These are phyloP conservation scores for Podaxis sp. DNA, from an alignment of 768 basidiomycete species.

Conservation along the genomic window DNA sequence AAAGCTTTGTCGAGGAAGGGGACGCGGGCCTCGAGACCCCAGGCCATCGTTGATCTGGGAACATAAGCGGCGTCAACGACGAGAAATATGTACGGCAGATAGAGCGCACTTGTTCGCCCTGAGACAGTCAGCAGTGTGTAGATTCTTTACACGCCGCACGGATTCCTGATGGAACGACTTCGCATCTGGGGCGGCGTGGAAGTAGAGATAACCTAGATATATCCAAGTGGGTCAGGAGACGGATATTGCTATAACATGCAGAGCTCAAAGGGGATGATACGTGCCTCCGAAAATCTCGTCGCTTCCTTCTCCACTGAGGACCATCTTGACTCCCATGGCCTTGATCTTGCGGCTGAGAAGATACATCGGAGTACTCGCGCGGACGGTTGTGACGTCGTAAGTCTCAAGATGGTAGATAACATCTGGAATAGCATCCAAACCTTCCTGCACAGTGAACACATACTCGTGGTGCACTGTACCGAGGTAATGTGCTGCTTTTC, in stretches of 20 bases:
- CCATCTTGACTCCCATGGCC: conserved; percentile 99
- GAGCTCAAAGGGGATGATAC: neutral
- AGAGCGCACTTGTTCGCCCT: conserved; percentile 89
- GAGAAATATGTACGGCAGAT: neutral
- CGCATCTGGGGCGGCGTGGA: conserved; percentile 94
- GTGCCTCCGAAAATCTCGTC: conserved; percentile 96
- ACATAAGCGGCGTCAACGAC: conserved; percentile 1
- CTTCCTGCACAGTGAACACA: conserved; percentile 97
- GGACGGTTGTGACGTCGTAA: conserved; percentile 97
- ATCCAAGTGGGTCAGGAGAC: neutral
- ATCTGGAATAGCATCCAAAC: conserved; percentile 94
- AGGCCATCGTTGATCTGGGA: conserved; percentile 94
- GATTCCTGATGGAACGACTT: conserved; percentile 93
- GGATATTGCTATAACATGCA: too few species aligned
- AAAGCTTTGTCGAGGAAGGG: conserved; percentile 98
- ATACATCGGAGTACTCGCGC: conserved; percentile 99
- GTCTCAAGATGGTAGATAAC: conserved; percentile 99
- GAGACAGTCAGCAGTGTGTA: conserved; percentile 96
- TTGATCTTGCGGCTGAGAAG: conserved; percentile 97
- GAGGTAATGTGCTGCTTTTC: conserved; percentile 89
- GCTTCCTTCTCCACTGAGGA: conserved; percentile 94
- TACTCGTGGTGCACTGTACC: conserved; percentile 98
- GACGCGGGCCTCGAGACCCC: conserved; percentile 98
- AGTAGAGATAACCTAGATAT: conserved; percentile 88
- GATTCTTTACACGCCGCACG: conserved; percentile 92